Conservation (phyloP, 148 eudicot species). For the Vaccinium darrowii region DNA sequence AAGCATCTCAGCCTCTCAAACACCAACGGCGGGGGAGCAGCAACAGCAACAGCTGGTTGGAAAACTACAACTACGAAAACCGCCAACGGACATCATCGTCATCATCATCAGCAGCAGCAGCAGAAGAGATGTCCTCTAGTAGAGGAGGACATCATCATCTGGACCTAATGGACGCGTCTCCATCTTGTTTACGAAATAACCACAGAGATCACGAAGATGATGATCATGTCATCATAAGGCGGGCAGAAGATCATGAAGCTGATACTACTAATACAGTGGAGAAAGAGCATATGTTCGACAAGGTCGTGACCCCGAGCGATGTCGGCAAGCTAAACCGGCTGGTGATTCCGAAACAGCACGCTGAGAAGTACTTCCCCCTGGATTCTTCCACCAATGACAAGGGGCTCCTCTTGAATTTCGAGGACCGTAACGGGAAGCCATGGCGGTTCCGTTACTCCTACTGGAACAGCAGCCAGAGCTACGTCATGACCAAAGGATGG, state of each 20-base stretch:
- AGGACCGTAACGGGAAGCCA: constrained; percentile 66
- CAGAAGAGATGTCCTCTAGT: background rate
- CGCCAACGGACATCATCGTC: background rate
- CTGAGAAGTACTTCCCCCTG: constrained; percentile 77
- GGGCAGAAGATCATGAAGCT: constrained; percentile 3
- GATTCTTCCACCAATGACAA: constrained; percentile 51
- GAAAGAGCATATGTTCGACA: constrained; percentile 73
- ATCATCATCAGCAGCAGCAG: background rate
- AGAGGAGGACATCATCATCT: background rate
- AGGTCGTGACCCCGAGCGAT: constrained; percentile 87
- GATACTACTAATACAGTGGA: no score
- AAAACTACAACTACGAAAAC: background rate
- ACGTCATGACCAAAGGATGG: constrained; percentile 92
- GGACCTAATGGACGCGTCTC: constrained; percentile 8
- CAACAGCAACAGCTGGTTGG: background rate
- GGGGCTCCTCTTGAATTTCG: constrained; percentile 65
- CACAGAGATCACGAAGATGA: background rate
- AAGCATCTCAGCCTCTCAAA: constrained; percentile 7
- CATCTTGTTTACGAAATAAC: background rate
- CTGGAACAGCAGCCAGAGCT: constrained; percentile 94
- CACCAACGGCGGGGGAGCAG: background rate
- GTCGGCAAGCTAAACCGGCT: constrained; percentile 77
- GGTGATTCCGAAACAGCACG: constrained; percentile 83
- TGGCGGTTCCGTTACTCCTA: constrained; percentile 83
- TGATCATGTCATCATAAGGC: background rate